A percentile compares a stretch with the other conserved stretches of the same genome.
phyloP scores from a whole-genome alignment of 768 basidiomycete species.

The Calvatia gigantea region DNA sequence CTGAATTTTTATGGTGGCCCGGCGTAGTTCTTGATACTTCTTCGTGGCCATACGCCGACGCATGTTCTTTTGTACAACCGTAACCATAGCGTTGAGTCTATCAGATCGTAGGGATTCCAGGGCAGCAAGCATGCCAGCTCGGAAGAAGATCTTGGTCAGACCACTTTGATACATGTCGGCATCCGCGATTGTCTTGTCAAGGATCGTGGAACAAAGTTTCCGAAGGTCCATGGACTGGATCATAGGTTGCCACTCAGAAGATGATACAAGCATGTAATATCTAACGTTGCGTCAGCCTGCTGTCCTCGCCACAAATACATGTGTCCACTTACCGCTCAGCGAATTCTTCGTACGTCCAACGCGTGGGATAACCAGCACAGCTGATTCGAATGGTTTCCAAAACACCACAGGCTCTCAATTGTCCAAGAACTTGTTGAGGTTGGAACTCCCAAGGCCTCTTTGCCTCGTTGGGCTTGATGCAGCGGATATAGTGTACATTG shows the following conservation, averaged over 20 bases:
- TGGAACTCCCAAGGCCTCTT: slow-evolving; percentile 97
- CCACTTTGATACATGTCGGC: slow-evolving; percentile 97
- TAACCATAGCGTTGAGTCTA: slow-evolving; percentile 86
- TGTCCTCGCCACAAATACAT: neutral
- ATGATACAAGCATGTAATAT: slow-evolving; percentile 95
- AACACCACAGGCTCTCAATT: slow-evolving; percentile 97
- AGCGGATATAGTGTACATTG: slow-evolving; percentile 98
- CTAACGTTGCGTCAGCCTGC: slow-evolving; percentile 35
- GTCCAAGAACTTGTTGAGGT: slow-evolving; percentile 91
- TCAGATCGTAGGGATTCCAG: slow-evolving; percentile 89
- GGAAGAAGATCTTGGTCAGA: slow-evolving; percentile 98
- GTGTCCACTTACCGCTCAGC: slow-evolving; percentile 75
- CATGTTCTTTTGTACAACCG: slow-evolving; percentile 97
- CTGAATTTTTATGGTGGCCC: slow-evolving; percentile 81
- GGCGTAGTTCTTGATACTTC: slow-evolving; percentile 67
- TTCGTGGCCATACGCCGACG: slow-evolving; percentile 81
- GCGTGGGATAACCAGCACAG: slow-evolving; percentile 96
- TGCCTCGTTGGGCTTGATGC: slow-evolving; percentile 97
- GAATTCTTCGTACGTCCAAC: slow-evolving; percentile 99
- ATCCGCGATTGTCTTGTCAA: slow-evolving; percentile 85
- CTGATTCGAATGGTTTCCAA: slow-evolving; percentile 98
- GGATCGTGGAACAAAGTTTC: slow-evolving; percentile 77
- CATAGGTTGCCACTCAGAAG: slow-evolving; percentile 82
- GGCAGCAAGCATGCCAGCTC: slow-evolving; percentile 97
- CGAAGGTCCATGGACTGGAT: slow-evolving; percentile 79